Evolutionary conservation across 129 eudicot genomes (phyloP), one percentile per base, ranked within the genome.

Genomic region (Tagetes patula): DNA sequence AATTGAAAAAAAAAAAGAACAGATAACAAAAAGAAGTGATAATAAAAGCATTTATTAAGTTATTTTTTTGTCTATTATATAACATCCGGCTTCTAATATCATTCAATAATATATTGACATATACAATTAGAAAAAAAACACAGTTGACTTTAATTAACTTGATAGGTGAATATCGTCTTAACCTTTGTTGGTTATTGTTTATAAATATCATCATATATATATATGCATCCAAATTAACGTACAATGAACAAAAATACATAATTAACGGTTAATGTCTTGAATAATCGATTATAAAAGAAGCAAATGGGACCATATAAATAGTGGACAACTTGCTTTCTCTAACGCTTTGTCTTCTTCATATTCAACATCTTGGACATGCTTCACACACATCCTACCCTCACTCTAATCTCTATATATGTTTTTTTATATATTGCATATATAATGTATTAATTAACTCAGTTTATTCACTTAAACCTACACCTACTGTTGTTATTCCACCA

Each of bases 281-380:
- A 46, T 5, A n/a, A n/a, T n/a, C n/a, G 3, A 3, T 3, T 66
- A 61, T 10, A 27, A 8, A 30, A 39, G 52, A 54, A 2, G 38
- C 42, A 46, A 54, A 55, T 41, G 80, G 74, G 74, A 3, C 74
- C 75, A 70, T 59, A 45, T 47, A 58, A 46, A 77, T 58, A 69
- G 67, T 38, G 75, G 72, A 62, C 77, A 62, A 48, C 41, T 61
- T 72, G 46, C 79, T 80, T 82, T 86, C 75, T 77, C 55, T 83
- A 40, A 74, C 66, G 84, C 83, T 65, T 76, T 87, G 96, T 82
- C 96, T 69, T 83, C 98, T 83, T 81, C 89, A 80, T 71, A 53
- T 79, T 86, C 91, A 80, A 92, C 96, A 87, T 85, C 89, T 72
- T 85, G 78, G 86, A 91, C 83, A 65, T 65, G 79, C 69, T 78